phyloP scores from a whole-genome alignment of 2,329 filamentous ascomycete genomes.

The Stagonosporopsis chrysanthemi region DNA sequence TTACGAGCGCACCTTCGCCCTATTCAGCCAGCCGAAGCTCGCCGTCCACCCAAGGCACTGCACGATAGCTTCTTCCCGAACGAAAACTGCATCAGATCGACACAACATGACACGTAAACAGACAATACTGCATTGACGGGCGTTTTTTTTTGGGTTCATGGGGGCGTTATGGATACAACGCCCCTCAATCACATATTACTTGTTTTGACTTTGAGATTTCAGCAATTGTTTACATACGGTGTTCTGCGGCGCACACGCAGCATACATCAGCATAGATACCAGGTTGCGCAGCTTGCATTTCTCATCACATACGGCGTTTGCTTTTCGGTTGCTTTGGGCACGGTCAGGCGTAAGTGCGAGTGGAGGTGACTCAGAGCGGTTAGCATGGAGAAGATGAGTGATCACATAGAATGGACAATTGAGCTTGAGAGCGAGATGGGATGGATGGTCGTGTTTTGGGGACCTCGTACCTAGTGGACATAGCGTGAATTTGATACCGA shows the following conservation, averaged over 20 bases:
- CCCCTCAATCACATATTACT: slow-evolving; percentile 20
- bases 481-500: slow-evolving; percentile 5
- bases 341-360: slow-evolving; percentile 2
- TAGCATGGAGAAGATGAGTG: slow-evolving; percentile 13
- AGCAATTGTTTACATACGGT: slow-evolving; percentile 11
- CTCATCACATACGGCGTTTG: slow-evolving; percentile 15
- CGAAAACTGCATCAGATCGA: slow-evolving; percentile 4
- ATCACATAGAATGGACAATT: slow-evolving; percentile 15
- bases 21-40: slow-evolving; percentile 42
- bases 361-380: neutral
- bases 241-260: slow-evolving; percentile 21
- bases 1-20: slow-evolving; percentile 42
- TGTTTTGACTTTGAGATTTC: slow-evolving; percentile 14
- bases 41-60: slow-evolving; percentile 41
- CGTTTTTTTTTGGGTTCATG: slow-evolving; percentile 23
- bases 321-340: slow-evolving; percentile 3
- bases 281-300: slow-evolving; percentile 20
- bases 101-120: slow-evolving; percentile 21
- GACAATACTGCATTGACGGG: slow-evolving; percentile 36
- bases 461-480: slow-evolving; percentile 3
- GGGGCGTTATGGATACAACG: slow-evolving; percentile 25
- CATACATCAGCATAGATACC: slow-evolving; percentile 34
- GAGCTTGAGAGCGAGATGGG: neutral
- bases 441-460: neutral
- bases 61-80: slow-evolving; percentile 21